Percentiles rank a stretch among this genome's conserved stretches.
phyloP scores from a whole-genome alignment of 148 eudicot species.

The Simmondsia chinensis region DNA sequence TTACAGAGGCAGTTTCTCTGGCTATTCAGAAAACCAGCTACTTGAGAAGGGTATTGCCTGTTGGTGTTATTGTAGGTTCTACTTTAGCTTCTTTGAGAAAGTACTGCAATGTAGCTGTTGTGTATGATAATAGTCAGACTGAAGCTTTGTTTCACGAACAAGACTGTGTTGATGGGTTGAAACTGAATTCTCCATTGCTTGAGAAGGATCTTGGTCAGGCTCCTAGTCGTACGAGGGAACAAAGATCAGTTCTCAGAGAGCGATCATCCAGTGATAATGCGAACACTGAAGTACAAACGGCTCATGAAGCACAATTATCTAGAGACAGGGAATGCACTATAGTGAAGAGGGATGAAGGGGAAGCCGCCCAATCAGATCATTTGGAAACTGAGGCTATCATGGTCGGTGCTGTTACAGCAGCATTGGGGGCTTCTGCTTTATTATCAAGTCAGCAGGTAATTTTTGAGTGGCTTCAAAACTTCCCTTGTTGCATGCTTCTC shows the following conservation, averaged over 20 bases:
- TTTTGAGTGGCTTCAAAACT: slow-evolving; percentile 1
- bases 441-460: slow-evolving; percentile 56
- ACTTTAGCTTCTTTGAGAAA: slow-evolving; percentile 79
- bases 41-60: slow-evolving; percentile 62
- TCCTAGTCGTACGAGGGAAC: slow-evolving; percentile 13
- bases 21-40: slow-evolving; percentile 48
- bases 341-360: slow-evolving; percentile 6
- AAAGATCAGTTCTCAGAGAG: neutral
- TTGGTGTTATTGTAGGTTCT: slow-evolving; percentile 83
- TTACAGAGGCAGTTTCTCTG: slow-evolving; percentile 43
- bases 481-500: neutral
- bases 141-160: slow-evolving; percentile 19
- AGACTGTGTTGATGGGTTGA: slow-evolving; percentile 5
- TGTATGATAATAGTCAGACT: slow-evolving; percentile 10
- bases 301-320: slow-evolving; percentile 1
- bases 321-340: neutral
- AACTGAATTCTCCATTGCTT: slow-evolving; percentile 13
- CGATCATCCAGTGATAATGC: neutral
- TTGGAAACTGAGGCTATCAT: slow-evolving; percentile 28
- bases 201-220: slow-evolving; percentile 18
- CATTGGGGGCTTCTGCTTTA: slow-evolving; percentile 86
- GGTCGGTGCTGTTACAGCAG: slow-evolving; percentile 92
- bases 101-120: slow-evolving; percentile 25
- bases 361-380: slow-evolving; percentile 11
- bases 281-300: too few species aligned